Evolutionary conservation across 2,329 filamentous ascomycete genomes (phyloP).

Genomic region (Sporothrix dimorphospora): DNA sequence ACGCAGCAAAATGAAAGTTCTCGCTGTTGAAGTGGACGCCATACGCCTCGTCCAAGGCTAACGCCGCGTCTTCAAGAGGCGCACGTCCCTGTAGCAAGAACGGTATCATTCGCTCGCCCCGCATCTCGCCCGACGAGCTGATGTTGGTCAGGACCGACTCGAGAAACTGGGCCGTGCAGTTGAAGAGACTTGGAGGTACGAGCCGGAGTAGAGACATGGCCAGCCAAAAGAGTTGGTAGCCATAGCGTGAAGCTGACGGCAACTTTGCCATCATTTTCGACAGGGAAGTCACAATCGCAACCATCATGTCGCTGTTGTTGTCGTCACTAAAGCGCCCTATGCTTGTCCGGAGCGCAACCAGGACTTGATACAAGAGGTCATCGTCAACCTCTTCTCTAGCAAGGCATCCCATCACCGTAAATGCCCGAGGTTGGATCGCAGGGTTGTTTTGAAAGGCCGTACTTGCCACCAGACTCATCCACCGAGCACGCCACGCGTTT

Average conservation of each 20-base stretch:
- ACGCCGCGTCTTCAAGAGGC: conserved; percentile 64
- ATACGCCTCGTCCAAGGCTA: conserved; percentile 65
- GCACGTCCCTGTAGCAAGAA: conserved; percentile 63
- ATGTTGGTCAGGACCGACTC: conserved; percentile 68
- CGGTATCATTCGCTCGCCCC: conserved; percentile 61
- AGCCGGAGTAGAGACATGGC: conserved; percentile 68
- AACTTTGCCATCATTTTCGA: conserved; percentile 74
- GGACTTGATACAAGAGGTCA: conserved; percentile 70
- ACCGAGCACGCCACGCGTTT: conserved; percentile 70
- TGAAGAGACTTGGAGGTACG: conserved; percentile 65
- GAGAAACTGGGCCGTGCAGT: conserved; percentile 66
- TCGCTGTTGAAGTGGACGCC: conserved; percentile 66
- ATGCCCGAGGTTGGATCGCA: conserved; percentile 69
- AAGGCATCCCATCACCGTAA: conserved; percentile 71
- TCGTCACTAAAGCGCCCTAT: conserved; percentile 60
- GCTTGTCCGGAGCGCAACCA: conserved; percentile 68
- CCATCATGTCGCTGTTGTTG: conserved; percentile 67
- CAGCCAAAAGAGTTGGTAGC: conserved; percentile 71
- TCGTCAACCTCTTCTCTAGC: conserved; percentile 74
- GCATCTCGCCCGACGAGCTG: conserved; percentile 61
- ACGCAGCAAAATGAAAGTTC: conserved; percentile 69
- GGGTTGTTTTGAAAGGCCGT: conserved; percentile 75
- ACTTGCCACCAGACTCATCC: conserved; percentile 74
- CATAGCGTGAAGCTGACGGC: conserved; percentile 67
- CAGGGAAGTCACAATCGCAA: conserved; percentile 67